Evolutionary conservation across 805 yeast species (phyloP).

Genomic region (Saccharomycodes ludwigii): DNA sequence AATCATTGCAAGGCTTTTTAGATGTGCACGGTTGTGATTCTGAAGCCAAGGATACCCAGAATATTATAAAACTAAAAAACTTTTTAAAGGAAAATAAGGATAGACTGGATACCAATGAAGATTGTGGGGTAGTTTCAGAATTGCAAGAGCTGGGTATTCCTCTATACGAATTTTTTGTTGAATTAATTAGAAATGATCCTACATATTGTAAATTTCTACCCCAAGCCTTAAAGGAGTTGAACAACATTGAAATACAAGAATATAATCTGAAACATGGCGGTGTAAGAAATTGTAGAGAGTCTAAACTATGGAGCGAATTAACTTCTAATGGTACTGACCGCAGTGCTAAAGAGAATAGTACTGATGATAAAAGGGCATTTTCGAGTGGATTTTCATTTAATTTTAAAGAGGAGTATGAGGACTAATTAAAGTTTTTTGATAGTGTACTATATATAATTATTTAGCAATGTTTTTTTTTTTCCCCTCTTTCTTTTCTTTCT

Average conservation of each 20-base stretch:
- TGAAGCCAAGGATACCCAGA: conserved; percentile 8
- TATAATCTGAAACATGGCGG: conserved; percentile 11
- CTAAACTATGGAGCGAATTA: conserved; percentile 43
- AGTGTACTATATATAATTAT: too few relatives aligned
- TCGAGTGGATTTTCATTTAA: too few relatives aligned
- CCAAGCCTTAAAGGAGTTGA: conserved; percentile 25
- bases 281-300: conserved; percentile 22
- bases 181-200: conserved; percentile 29
- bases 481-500: too few relatives aligned
- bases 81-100: conserved; percentile 21
- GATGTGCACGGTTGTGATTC: conserved; percentile 1
- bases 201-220: conserved; percentile 27
- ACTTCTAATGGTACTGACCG: too few relatives aligned
- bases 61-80: conserved; percentile 12
- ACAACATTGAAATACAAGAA: conserved; percentile 23
- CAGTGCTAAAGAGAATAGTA: too few relatives aligned
- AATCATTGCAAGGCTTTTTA: conserved; percentile 18
- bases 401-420: too few relatives aligned
- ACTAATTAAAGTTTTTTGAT: too few relatives aligned
- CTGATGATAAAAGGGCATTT: too few relatives aligned
- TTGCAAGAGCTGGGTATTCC: conserved; percentile 35
- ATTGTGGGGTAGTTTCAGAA: conserved; percentile 42
- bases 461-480: too few relatives aligned
- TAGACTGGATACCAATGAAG: conserved; percentile 34
- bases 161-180: conserved; percentile 47